Evolutionary conservation across 768 basidiomycete species (phyloP), one percentile per base, ranked within the genome.

Genomic region (Pulveroboletus sp.): DNA sequence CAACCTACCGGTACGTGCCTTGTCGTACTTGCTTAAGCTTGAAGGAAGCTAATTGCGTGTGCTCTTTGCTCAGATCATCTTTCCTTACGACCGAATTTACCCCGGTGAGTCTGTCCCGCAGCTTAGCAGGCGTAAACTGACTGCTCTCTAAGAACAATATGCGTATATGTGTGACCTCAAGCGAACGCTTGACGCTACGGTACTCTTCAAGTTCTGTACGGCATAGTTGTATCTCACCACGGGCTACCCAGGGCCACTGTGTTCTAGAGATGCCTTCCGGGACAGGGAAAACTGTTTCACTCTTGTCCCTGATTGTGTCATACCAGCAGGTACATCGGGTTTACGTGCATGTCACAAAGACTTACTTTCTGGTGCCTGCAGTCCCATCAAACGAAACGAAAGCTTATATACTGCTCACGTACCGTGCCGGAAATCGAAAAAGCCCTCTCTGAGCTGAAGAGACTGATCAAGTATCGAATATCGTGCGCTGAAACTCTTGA

Each of bases 211-310:
- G 32, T 18, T 15, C 38, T 14, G 36, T 40, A 31, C 33, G 32
- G 27, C 15, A 28, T 43, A 21, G 17, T 8, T 12, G n/a, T 43
- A 48, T 35, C 35, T 41, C 35, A 51, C 27, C 14, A n/a, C 12
- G 39, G 51, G 31, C 35, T 38, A 33, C 58, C 33, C 63, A 98
- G 93, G 96, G 96, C 43, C 96, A 99, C 59, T 97, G 96, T 67
- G 92, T 98, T n/a, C 79, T 99, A 33, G 96, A 99, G 74, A 99
- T 99, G 96, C 96, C 96, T 54, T 98, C 96, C 10, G 96, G 96
- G 14, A 99, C 96, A 18, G 96, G 96, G 21, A 99, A 99, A 75
- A 99, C 96, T 0, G 96, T 99, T 24, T 97, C 93, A 10, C 75
- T 99, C 8, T 76, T 99, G 15, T 93, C 91, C 2, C 71, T 99